A percentile compares a stretch with the other conserved stretches of the same genome.
Conservation (phyloP, 2,329 filamentous ascomycete genomes). For the Cercospora brassicicola region DNA sequence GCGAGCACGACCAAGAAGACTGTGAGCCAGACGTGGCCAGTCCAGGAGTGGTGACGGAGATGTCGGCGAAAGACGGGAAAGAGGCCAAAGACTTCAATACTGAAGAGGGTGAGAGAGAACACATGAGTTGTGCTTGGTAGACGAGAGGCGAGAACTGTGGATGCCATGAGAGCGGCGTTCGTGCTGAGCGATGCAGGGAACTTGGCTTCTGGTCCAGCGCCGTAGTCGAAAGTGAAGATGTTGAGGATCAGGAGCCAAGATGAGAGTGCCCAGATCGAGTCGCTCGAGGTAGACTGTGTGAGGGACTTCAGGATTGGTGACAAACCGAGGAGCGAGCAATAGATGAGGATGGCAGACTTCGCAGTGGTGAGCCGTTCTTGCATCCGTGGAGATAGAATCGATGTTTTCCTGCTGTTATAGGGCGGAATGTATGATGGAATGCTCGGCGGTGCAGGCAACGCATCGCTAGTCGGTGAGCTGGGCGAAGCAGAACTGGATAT, state of each 20-base stretch:
- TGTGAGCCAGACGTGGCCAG: constrained; percentile 75
- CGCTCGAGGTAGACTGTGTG: constrained; percentile 86
- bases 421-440: constrained; percentile 11
- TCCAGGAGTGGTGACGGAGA: constrained; percentile 77
- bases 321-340: constrained; percentile 84
- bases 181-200: constrained; percentile 80
- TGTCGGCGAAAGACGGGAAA: constrained; percentile 97
- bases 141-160: constrained; percentile 86
- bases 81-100: constrained; percentile 93
- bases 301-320: constrained; percentile 95
- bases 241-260: constrained; percentile 93
- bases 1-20: constrained; percentile 74
- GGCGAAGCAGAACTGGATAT: constrained; percentile 9
- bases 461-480: not conserved
- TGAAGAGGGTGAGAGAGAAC: constrained; percentile 91
- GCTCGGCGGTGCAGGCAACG: constrained; percentile 1
- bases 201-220: constrained; percentile 62
- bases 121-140: constrained; percentile 89
- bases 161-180: constrained; percentile 94
- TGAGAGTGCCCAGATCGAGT: constrained; percentile 97
- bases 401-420: constrained; percentile 31
- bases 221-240: constrained; percentile 97
- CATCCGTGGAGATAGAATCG: constrained; percentile 54
- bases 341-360: constrained; percentile 90
- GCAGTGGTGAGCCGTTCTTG: constrained; percentile 73